These are phyloP conservation scores for Ceratobasidium sp. DNA, from an alignment of 1,284 basidiomycete genomes.

Conservation along the genomic window DNA sequence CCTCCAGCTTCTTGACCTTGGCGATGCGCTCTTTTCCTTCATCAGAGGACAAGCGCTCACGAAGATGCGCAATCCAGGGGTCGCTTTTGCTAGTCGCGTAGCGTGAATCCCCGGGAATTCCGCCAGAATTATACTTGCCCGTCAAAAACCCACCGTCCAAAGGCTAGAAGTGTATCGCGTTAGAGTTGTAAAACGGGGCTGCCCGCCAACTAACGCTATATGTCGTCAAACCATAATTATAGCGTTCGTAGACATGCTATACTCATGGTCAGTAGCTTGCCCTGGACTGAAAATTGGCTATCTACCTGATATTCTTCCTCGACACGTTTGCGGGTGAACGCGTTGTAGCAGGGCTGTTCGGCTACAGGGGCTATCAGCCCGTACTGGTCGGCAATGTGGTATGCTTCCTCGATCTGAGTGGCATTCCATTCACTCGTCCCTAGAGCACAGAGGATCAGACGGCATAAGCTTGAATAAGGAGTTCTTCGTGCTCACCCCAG, in stretches of 20 bases:
- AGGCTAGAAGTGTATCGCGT: constrained; percentile 2
- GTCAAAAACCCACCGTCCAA: constrained; percentile 40
- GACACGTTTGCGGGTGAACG: constrained; percentile 40
- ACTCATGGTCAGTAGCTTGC: background rate
- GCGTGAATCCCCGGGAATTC: constrained; percentile 33
- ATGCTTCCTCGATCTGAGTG: constrained; percentile 63
- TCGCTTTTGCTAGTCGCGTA: constrained; percentile 25
- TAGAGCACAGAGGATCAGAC: background rate
- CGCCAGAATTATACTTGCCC: constrained; percentile 40
- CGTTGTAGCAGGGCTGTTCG: constrained; percentile 62
- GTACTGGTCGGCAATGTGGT: constrained; percentile 62
- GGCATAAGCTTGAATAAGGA: background rate
- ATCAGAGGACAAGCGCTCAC: constrained; percentile 25
- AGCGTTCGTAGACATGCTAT: constrained; percentile 38
- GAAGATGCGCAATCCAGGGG: constrained; percentile 33
- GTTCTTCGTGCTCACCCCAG: constrained; percentile 50
- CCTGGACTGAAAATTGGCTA: background rate
- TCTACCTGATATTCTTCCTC: constrained; percentile 32
- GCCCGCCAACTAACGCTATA: constrained; percentile 4
- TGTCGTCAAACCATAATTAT: constrained; percentile 30
- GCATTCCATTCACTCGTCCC: constrained; percentile 63
- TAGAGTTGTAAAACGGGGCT: background rate
- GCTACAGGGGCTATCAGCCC: constrained; percentile 62
- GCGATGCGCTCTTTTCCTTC: constrained; percentile 34
- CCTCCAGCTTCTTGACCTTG: constrained; percentile 34